Conservation (phyloP, 352 stramenopile species). For the Phytophthora cryptogea region DNA sequence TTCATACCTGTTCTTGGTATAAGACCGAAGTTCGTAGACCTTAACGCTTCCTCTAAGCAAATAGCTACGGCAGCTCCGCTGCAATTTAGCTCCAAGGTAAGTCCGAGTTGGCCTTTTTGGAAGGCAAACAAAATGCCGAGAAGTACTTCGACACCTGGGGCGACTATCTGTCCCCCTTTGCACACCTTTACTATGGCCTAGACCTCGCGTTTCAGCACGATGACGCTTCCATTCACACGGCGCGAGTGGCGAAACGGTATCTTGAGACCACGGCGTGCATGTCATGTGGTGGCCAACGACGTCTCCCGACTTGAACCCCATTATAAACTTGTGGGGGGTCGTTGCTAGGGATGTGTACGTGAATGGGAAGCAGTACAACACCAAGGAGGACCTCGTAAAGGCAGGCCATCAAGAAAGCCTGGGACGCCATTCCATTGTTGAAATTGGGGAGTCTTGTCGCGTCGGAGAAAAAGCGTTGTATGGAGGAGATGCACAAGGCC, state of each 20-base stretch:
- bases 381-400: background rate
- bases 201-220: slow-evolving; percentile 3
- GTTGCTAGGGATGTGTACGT: background rate
- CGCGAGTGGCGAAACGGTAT: slow-evolving; percentile 2
- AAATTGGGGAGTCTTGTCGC: background rate
- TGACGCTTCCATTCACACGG: slow-evolving; percentile 12
- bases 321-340: slow-evolving; percentile 5
- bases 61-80: too few species aligned
- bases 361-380: background rate
- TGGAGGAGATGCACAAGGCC: background rate
- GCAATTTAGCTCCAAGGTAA: slow-evolving; percentile 3
- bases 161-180: slow-evolving; percentile 8
- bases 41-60: too few species aligned
- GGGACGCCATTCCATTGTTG: slow-evolving; percentile 10
- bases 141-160: slow-evolving; percentile 6
- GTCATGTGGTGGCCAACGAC: slow-evolving; percentile 4
- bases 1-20: too few species aligned
- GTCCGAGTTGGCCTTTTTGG: background rate
- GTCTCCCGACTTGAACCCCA: slow-evolving; percentile 9
- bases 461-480: background rate
- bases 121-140: background rate
- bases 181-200: slow-evolving; percentile 3
- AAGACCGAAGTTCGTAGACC: too few species aligned
- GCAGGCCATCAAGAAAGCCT: slow-evolving; percentile 8
- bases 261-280: slow-evolving; percentile 1